Conservation (phyloP, 2,329 filamentous ascomycete species). For the Ophiostoma montium region DNA sequence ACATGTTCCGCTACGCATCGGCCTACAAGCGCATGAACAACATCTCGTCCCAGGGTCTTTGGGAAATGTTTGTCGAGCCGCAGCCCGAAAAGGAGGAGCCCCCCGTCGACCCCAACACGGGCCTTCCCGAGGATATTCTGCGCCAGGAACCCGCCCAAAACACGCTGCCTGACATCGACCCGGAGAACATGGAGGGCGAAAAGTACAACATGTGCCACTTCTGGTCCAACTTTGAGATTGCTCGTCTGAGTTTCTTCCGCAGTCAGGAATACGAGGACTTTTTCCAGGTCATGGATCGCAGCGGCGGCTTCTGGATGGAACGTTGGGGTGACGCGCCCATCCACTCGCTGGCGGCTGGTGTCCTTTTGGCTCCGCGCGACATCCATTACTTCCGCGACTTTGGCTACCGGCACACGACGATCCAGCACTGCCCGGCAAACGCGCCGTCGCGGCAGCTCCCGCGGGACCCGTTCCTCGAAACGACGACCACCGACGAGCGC, state of each 20-base stretch:
- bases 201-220: constrained; percentile 99
- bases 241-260: constrained; percentile 84
- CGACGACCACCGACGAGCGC: constrained; percentile 66
- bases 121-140: constrained; percentile 55
- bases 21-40: constrained; percentile 93
- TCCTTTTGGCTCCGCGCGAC: constrained; percentile 64
- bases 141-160: constrained; percentile 35
- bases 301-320: constrained; percentile 98
- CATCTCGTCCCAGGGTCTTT: constrained; percentile 77
- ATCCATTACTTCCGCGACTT: constrained; percentile 99
- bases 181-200: constrained; percentile 91
- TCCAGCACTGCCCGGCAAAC: constrained; percentile 95
- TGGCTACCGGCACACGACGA: constrained; percentile 95
- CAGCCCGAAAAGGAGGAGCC: constrained; percentile 42
- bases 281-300: constrained; percentile 97
- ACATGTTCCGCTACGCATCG: constrained; percentile 97
- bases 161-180: constrained; percentile 58
- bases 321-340: constrained; percentile 99
- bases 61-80: constrained; percentile 96
- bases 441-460: constrained; percentile 77
- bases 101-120: neutral
- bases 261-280: constrained; percentile 97
- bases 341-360: constrained; percentile 89
- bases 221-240: constrained; percentile 99
- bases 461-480: constrained; percentile 67